Conservation (phyloP, 345 rosid species). For the Heritiera fomes region DNA sequence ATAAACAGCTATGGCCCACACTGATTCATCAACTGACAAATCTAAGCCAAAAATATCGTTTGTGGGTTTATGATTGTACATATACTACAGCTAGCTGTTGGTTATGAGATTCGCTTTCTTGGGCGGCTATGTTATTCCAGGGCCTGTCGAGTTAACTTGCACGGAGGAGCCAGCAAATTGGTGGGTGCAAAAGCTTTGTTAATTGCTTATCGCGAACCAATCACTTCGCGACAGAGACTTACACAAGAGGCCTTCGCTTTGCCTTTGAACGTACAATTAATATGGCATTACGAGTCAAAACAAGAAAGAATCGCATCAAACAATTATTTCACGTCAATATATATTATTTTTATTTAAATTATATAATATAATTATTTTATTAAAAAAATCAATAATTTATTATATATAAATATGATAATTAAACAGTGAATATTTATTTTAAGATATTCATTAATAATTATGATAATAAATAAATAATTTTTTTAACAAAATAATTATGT, state of each 20-base stretch:
- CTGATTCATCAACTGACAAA: background rate
- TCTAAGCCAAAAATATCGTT: constrained; percentile 7
- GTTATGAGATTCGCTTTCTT: constrained; percentile 14
- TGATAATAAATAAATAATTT: too few relatives aligned
- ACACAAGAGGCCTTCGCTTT: background rate
- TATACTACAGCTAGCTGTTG: constrained; percentile 18
- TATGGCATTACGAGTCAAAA: background rate
- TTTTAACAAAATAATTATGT: too few relatives aligned
- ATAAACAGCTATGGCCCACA: background rate
- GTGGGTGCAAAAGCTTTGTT: background rate
- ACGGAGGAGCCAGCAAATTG: background rate
- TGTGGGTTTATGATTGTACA: background rate
- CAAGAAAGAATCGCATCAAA: too few relatives aligned
- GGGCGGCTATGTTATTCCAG: background rate
- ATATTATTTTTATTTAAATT: too few relatives aligned
- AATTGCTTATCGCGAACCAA: background rate
- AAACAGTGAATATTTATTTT: too few relatives aligned
- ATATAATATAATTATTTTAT: too few relatives aligned
- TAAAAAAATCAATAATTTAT: too few relatives aligned
- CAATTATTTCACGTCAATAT: too few relatives aligned
- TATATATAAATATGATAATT: too few relatives aligned
- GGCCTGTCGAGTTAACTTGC: constrained; percentile 7
- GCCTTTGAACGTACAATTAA: background rate
- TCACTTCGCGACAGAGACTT: background rate
- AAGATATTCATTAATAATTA: too few relatives aligned